Evolutionary conservation across 345 rosid species (phyloP), one percentile per base, ranked within the genome.

Genomic region (Syzygium jambos): DNA sequence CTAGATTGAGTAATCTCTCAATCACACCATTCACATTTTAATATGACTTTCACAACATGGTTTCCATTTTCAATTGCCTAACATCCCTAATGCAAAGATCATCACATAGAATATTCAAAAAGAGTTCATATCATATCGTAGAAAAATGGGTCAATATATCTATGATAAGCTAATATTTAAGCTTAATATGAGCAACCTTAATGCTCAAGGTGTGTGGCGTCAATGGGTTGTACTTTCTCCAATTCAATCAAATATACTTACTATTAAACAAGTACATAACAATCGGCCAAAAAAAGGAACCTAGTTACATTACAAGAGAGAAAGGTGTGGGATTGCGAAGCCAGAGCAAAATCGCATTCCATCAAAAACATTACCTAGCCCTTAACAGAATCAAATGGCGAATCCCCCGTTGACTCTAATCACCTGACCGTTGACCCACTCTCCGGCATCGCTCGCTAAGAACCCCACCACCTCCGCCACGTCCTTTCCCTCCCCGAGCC

Each of bases 371-470:
- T 65, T 41, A 82, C 53, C 63, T 27, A 53, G 34, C 30, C 85
- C 25, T 17, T 2, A 4, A 13, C 17, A 51, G 52, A n/a, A 21
- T 88, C 85, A 94, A 54, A 92, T 80, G 52, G 92, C 63, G 54
- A 77, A 85, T 86, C 96, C 96, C 61, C 95, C 95, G 53, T 92
- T 94, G 51, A 84, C 94, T 57, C 94, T 85, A 21, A 93, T 85
- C 21, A 92, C 90, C 52, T 92, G 96, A 10, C 96, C 96, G 86
- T 94, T 94, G 84, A 93, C 89, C 96, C 95, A 93, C 84, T 93
- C 94, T 54, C 95, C 94, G 23, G 89, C 93, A 87, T 94, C 94
- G 77, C 88, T 53, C 4, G 91, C 94, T 49, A 93, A 84, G 73
- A 94, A 92, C 9, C 94, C 96, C 52, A 94, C 94, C 88, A 92